Base-by-base conservation (phyloP, 441 rosid genomes). In the Melastoma candidum region DNA sequence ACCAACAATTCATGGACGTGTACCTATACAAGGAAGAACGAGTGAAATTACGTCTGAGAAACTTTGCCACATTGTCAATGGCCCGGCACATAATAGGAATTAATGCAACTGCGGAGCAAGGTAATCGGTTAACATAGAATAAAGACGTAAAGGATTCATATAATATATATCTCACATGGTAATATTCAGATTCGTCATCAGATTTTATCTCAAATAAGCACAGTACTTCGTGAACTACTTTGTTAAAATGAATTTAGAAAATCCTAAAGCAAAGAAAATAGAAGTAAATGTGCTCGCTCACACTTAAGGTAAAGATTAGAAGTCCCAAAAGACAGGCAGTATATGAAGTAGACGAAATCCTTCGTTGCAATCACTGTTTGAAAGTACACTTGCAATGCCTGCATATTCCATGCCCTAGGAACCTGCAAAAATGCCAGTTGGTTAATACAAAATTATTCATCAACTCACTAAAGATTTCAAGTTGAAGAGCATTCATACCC, bases 391-490 rank as follows among this genome's bases (percentile, higher is more conserved):
- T 88, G 97, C 70, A 92, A 52, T 25, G 85, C 97, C 70, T 78
- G 97, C 81, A 86, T 61, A 71, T 86, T 92, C 95, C 81, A 81
- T 54, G 85, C 94, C 64, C 89, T 78, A 57, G 99, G 97, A 63
- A 56, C 80, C 99, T 93, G 76, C 68, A 67, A 27, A 24, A 14
- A 47, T 2, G 12, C 0, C 1, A 26, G 75, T 59, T 22, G 11
- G 39, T 70, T 61, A 73, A 36, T 56, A 44, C n/a, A 36, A 49
- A 57, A 64, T 24, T 47, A 69, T 68, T 17, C 43, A 14, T 26
- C 29, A 24, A 27, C 57, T 39, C 44, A 51, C 39, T 50, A 44
- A 55, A 14, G 55, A 62, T n/a, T 68, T 1, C 4, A 26, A 24
- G 17, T 25, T 48, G 51, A 12, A 48, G 25, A 32, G 45, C 24